These are phyloP conservation scores for Fusarium keratoplasticum DNA, from an alignment of 2,329 filamentous ascomycete genomes.

Conservation along the genomic window DNA sequence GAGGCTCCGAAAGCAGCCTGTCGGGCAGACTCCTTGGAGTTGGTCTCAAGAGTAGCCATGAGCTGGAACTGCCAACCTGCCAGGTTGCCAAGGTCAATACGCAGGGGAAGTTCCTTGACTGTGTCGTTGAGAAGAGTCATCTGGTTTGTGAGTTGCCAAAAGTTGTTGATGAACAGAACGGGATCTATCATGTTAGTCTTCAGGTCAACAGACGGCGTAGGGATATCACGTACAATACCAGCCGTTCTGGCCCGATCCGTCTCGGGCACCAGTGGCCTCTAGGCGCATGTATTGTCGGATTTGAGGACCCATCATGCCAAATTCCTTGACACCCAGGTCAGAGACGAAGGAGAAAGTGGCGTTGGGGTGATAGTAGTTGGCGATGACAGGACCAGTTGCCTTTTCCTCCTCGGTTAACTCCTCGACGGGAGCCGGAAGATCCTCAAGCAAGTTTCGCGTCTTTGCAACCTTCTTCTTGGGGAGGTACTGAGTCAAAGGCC, in stretches of 20 bases:
- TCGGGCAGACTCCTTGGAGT: slow-evolving; percentile 83
- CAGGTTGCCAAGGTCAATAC: slow-evolving; percentile 85
- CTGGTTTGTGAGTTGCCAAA: slow-evolving; percentile 93
- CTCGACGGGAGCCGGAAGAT: slow-evolving; percentile 51
- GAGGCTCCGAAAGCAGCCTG: slow-evolving; percentile 80
- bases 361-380: slow-evolving; percentile 95
- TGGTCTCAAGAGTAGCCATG: slow-evolving; percentile 86
- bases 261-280: slow-evolving; percentile 83
- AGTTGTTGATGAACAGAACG: slow-evolving; percentile 91
- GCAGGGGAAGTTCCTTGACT: slow-evolving; percentile 82
- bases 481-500: slow-evolving; percentile 89
- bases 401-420: slow-evolving; percentile 65
- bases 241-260: slow-evolving; percentile 84
- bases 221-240: slow-evolving; percentile 76
- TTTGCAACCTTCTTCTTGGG: slow-evolving; percentile 91
- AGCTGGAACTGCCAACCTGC: slow-evolving; percentile 91
- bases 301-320: slow-evolving; percentile 76
- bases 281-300: slow-evolving; percentile 82
- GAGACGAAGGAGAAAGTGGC: slow-evolving; percentile 90
- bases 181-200: slow-evolving; percentile 63
- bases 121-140: slow-evolving; percentile 95
- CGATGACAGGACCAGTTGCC: slow-evolving; percentile 75
- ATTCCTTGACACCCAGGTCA: slow-evolving; percentile 77
- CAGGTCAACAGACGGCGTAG: too few relatives aligned
- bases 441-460: slow-evolving; percentile 85